Evolutionary conservation across 73 alveolate species (phyloP).

Genomic region (Breviolum minutum): DNA sequence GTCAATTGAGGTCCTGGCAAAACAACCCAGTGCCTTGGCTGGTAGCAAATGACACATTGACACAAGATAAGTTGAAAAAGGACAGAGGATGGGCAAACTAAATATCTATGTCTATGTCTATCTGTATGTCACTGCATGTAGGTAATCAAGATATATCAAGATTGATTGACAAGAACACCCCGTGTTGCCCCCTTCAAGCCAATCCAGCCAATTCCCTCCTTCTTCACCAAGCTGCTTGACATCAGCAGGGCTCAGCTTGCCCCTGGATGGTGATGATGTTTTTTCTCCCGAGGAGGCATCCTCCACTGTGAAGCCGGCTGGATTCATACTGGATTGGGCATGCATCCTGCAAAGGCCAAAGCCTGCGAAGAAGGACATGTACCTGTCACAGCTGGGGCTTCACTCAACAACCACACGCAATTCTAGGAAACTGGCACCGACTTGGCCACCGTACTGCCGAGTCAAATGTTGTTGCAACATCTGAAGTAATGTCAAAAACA

Average conservation of each 20-base stretch:
- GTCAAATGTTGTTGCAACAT: too few relatives aligned
- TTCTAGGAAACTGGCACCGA: too few relatives aligned
- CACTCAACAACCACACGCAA: too few relatives aligned
- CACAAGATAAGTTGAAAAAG: background rate
- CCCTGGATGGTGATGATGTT: background rate
- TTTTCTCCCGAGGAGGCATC: background rate
- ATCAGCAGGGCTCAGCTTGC: background rate
- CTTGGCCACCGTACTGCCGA: too few relatives aligned
- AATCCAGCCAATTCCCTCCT: background rate
- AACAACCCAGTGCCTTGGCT: conserved; percentile 41
- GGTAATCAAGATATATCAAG: background rate
- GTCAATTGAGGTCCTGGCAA: background rate
- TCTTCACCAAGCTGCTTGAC: background rate
- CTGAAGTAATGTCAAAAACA: too few relatives aligned
- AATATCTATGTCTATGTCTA: too few relatives aligned
- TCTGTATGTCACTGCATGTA: too few relatives aligned
- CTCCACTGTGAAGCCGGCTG: background rate
- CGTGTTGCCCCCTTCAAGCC: background rate
- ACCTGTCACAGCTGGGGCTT: background rate
- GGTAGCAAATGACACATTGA: too few relatives aligned
- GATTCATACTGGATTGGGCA: conserved; percentile 19
- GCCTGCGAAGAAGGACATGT: conserved; percentile 81
- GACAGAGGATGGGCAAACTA: background rate
- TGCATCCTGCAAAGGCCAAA: conserved; percentile 67
- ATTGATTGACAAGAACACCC: too few relatives aligned